Base-by-base conservation (phyloP, 768 basidiomycete species). In the Mycena amicta region DNA sequence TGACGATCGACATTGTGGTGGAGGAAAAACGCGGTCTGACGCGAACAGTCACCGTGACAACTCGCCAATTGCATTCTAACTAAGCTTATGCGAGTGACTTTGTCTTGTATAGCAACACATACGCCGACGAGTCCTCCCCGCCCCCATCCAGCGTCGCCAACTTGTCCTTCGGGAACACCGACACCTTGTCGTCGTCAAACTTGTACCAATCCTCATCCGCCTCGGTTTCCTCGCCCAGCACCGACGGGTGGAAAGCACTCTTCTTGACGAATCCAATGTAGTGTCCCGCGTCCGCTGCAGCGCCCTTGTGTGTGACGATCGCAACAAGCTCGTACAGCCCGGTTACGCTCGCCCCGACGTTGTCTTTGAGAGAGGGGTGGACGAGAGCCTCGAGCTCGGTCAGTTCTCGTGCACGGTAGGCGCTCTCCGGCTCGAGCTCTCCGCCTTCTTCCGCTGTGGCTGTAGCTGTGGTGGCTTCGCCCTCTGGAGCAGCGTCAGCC, bases 291-390 rank as follows among this genome's bases (percentile, higher is more conserved):
- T 98, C 97, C 0, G 97, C 95, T 0, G 89, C 89, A 0, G 95
- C 85, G 12, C 97, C 97, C 72, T 99, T 99, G 82, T 98, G 97
- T 22, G 95, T 96, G 13, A 99, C 87, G 68, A 99, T 90, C 6
- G 89, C 94, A 58, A 90, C 87, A 30, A 99, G 84, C 50, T 98
- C 95, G 69, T 97, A 99, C 68, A 98, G 64, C 8, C 92, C 94
- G 20, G 85, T 90, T 22, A 82, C 75, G 72, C 89, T 95, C 55
- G 84, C 77, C 0, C 93, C 95, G 11, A 84, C 71, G 67, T 93
- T 93, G 2, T 70, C 75, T 70, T 81, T 87, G 53, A 92, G 60
- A 43, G 81, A 83, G 0, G 84, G 75, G 65, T 86, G 79, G 2
- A 94, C 77, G 4, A 96, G 79, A 25, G 71, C 77, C 45, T 84